Percentiles rank a stretch among this genome's conserved stretches.
Evolutionary conservation across 2,329 filamentous ascomycete species (phyloP).

Genomic region (Stachybotrys echinatus): DNA sequence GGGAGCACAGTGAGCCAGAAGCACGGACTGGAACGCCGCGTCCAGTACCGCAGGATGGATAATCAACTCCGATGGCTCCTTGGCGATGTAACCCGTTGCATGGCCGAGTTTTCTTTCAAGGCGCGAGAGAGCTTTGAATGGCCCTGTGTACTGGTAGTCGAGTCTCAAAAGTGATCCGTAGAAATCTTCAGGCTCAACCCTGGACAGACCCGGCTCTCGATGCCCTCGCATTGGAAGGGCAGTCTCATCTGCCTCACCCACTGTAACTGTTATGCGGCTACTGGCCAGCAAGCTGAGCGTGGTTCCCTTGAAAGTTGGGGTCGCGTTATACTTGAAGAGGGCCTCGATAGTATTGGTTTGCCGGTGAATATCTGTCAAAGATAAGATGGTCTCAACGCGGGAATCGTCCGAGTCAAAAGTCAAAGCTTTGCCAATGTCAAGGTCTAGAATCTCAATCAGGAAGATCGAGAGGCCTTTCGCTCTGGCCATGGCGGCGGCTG

Average conservation of each 20-base stretch:
- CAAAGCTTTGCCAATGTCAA: neutral
- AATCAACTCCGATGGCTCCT: neutral
- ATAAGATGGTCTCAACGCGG: neutral
- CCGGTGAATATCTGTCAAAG: neutral
- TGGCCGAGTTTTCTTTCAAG: neutral
- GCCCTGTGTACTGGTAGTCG: neutral
- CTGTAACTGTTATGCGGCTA: neutral
- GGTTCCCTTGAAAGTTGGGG: neutral
- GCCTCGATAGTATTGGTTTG: neutral
- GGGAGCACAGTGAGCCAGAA: neutral
- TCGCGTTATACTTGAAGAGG: neutral
- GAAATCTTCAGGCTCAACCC: neutral
- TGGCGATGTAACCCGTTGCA: neutral
- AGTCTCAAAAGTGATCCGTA: neutral
- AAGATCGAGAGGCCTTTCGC: neutral
- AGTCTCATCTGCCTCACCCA: neutral
- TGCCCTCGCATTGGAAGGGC: neutral
- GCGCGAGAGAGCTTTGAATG: neutral
- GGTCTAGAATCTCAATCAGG: neutral
- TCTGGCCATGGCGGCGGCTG: neutral
- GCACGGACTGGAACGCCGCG: neutral
- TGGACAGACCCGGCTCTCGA: neutral
- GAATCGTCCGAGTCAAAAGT: neutral
- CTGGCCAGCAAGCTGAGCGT: neutral
- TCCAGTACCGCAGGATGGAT: slow-evolving; percentile 1